Percentiles rank a stretch among this genome's conserved stretches.
Conservation (phyloP, 2,329 filamentous ascomycete species). For the Aspergillus neoniger region DNA sequence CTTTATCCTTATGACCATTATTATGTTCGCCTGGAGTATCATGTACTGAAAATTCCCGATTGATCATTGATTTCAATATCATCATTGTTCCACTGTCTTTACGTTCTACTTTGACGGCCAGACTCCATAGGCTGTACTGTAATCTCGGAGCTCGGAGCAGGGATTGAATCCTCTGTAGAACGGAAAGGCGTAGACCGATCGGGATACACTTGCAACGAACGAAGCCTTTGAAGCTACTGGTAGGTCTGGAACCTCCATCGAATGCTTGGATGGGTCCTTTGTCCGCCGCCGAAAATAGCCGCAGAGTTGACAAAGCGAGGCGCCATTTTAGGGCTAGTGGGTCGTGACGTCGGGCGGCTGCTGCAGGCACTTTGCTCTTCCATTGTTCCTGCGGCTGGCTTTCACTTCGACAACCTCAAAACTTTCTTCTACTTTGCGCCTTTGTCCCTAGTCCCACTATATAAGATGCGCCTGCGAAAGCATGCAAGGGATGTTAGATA, state of each 20-base stretch:
- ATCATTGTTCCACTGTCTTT: conserved; percentile 2
- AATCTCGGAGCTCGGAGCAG: not conserved
- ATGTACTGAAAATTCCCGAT: conserved; percentile 2
- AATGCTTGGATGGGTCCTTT: not conserved
- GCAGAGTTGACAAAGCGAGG: not conserved
- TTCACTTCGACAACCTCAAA: not conserved
- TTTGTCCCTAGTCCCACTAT: not conserved
- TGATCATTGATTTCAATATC: conserved; percentile 5
- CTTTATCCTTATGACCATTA: conserved; percentile 14
- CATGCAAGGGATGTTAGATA: not conserved
- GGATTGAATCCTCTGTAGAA: not conserved
- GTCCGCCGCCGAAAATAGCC: not conserved
- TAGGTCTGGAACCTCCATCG: not conserved
- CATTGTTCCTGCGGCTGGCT: not conserved
- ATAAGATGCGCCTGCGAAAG: not conserved
- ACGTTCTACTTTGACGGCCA: not conserved
- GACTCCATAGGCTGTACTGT: not conserved
- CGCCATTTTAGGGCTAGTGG: not conserved
- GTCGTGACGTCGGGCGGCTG: conserved; percentile 6
- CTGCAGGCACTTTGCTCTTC: not conserved
- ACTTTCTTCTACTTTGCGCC: not conserved
- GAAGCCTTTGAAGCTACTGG: not conserved
- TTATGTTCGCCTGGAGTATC: conserved; percentile 13
- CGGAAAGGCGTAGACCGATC: not conserved
- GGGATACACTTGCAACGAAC: not conserved